phyloP scores from a whole-genome alignment of 345 rosid genomes.

The Rhodamnia rubescens region DNA sequence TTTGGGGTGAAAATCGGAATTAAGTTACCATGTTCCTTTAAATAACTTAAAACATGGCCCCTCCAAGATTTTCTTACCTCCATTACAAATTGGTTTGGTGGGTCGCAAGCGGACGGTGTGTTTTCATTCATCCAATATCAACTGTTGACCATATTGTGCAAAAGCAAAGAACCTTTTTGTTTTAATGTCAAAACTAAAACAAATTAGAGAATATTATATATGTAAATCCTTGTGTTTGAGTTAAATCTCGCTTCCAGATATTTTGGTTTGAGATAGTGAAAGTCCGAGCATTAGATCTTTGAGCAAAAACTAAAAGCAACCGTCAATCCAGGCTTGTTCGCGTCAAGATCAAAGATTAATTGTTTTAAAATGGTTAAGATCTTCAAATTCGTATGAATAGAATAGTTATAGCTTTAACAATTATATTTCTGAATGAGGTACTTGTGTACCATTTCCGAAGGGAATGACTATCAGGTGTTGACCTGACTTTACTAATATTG shows the following conservation, averaged over 20 bases:
- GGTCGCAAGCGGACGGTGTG: too few species aligned
- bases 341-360: background rate
- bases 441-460: background rate
- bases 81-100: too few species aligned
- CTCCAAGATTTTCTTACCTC: too few species aligned
- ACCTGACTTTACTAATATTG: background rate
- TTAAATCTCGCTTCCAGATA: background rate
- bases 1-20: too few species aligned
- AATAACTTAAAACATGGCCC: too few species aligned
- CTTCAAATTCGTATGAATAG: background rate
- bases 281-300: background rate
- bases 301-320: background rate
- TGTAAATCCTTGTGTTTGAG: background rate
- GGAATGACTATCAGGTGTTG: background rate
- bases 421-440: background rate
- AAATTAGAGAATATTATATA: background rate
- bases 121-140: too few species aligned
- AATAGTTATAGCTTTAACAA: background rate
- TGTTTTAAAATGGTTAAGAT: background rate
- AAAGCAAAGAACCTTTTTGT: background rate
- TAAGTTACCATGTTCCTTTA: too few species aligned
- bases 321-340: background rate
- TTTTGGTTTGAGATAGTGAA: background rate
- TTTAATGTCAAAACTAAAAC: background rate
- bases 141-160: background rate